phyloP scores from a whole-genome alignment of 2,329 filamentous ascomycete genomes.

The Claviceps sp. region DNA sequence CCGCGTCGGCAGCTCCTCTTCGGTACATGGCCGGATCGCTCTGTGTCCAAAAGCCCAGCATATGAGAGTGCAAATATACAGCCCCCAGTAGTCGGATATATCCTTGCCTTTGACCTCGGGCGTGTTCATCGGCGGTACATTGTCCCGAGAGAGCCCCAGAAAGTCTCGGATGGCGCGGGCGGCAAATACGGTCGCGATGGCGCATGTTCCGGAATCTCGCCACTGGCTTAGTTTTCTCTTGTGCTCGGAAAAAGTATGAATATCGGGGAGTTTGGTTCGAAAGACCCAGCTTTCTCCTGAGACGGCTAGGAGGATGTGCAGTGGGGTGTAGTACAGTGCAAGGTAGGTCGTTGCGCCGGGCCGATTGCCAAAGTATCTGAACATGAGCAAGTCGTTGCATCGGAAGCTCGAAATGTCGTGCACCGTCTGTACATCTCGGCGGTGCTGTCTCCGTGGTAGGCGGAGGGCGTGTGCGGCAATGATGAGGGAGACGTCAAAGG shows the following conservation, averaged over 20 bases:
- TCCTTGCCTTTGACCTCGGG: conserved; percentile 15
- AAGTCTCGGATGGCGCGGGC: conserved; percentile 36
- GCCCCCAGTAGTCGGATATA: conserved; percentile 39
- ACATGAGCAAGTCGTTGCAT: conserved; percentile 17
- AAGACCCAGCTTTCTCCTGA: conserved; percentile 47
- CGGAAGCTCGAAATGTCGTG: conserved; percentile 13
- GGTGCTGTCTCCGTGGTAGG: conserved; percentile 21
- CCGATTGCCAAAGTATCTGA: conserved; percentile 29
- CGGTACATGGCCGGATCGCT: conserved; percentile 10
- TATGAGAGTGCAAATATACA: conserved; percentile 44
- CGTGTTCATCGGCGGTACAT: neutral
- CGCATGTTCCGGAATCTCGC: conserved; percentile 30
- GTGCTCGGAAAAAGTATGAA: conserved; percentile 31
- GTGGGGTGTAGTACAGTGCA: conserved; percentile 44
- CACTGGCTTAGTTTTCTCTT: conserved; percentile 33
- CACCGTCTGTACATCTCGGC: conserved; percentile 14
- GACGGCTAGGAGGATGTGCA: conserved; percentile 43
- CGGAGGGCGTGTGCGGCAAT: conserved; percentile 25
- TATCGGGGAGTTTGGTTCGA: conserved; percentile 35
- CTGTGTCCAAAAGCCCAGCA: conserved; percentile 42
- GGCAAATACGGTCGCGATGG: conserved; percentile 34
- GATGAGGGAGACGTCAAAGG: conserved; percentile 28
- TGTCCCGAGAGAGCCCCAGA: conserved; percentile 13
- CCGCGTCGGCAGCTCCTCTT: conserved; percentile 11
- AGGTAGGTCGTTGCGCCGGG: conserved; percentile 39